These are phyloP conservation scores for Debaryomyces hansenii DNA, from an alignment of 805 yeast genomes.

Conservation along the genomic window DNA sequence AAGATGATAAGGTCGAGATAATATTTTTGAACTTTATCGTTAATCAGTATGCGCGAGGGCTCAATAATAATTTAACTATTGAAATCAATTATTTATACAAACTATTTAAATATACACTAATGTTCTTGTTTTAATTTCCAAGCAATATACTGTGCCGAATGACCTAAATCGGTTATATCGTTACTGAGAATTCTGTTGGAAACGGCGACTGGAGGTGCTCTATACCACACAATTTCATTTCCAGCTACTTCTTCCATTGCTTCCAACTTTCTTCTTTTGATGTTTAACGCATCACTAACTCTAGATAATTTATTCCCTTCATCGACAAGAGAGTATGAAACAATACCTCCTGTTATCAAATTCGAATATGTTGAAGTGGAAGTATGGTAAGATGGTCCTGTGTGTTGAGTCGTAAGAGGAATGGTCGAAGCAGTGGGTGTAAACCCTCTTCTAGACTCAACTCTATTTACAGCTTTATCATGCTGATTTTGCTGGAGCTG, in stretches of 20 bases:
- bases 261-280: conserved; percentile 22
- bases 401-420: conserved; percentile 7
- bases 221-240: conserved; percentile 55
- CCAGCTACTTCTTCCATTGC: conserved; percentile 10
- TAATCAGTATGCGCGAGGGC: too few relatives aligned
- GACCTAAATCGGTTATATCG: conserved; percentile 51
- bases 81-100: background rate
- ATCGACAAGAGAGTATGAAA: conserved; percentile 31
- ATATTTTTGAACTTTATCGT: too few relatives aligned
- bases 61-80: too few relatives aligned
- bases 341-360: conserved; percentile 38
- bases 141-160: conserved; percentile 72
- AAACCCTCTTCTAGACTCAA: conserved; percentile 11
- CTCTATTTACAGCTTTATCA: conserved; percentile 13
- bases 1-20: too few relatives aligned
- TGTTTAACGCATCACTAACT: conserved; percentile 22
- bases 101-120: background rate
- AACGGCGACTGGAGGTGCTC: conserved; percentile 59
- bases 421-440: conserved; percentile 10
- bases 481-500: conserved; percentile 17
- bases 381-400: conserved; percentile 22
- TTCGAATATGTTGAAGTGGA: conserved; percentile 36
- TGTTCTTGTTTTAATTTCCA: conserved; percentile 22
- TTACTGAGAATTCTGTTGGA: conserved; percentile 14
- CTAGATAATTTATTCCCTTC: conserved; percentile 14